Evolutionary conservation across 495 filamentous ascomycete genomes (phyloP).

Genomic region (Delitschia confertaspora): DNA sequence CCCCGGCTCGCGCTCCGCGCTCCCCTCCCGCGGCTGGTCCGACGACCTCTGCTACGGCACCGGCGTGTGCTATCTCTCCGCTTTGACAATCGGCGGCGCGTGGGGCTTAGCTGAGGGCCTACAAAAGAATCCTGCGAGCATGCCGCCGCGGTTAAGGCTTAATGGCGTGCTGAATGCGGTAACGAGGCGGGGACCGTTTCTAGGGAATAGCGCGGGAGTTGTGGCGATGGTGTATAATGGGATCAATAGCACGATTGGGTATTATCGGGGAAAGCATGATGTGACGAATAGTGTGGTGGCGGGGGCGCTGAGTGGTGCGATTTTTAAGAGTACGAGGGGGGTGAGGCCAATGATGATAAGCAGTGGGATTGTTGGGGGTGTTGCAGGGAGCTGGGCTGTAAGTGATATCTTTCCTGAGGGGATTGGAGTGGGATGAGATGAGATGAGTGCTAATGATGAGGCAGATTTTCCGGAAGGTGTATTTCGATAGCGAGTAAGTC

Average conservation of each 20-base stretch:
- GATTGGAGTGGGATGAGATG: not conserved
- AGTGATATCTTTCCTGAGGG: conserved; percentile 10
- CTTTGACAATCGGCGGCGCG: conserved; percentile 73
- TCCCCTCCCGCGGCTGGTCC: conserved; percentile 92
- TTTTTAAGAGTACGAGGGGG: conserved; percentile 93
- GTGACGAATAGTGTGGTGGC: conserved; percentile 76
- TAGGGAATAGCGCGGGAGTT: conserved; percentile 91
- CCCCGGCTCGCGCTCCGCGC: conserved; percentile 73
- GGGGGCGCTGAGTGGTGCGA: conserved; percentile 76
- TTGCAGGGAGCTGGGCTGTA: conserved; percentile 84
- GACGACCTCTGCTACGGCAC: conserved; percentile 98
- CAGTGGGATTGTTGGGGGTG: conserved; percentile 70
- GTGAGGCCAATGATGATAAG: conserved; percentile 87
- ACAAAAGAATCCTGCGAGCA: conserved; percentile 56
- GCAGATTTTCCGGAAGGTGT: conserved; percentile 14
- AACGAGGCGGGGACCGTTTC: conserved; percentile 86
- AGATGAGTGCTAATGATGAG: not conserved
- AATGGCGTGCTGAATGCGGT: conserved; percentile 91
- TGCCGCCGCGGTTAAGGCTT: conserved; percentile 80
- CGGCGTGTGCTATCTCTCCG: conserved; percentile 82
- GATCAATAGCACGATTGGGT: conserved; percentile 83
- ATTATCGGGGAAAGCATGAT: conserved; percentile 82
- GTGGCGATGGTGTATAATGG: conserved; percentile 90
- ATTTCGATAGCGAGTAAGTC: conserved; percentile 20
- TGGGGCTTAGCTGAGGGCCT: conserved; percentile 90